These are phyloP conservation scores for Colletotrichum orchidophilum DNA, from an alignment of 2,329 filamentous ascomycete species.

Conservation along the genomic window DNA sequence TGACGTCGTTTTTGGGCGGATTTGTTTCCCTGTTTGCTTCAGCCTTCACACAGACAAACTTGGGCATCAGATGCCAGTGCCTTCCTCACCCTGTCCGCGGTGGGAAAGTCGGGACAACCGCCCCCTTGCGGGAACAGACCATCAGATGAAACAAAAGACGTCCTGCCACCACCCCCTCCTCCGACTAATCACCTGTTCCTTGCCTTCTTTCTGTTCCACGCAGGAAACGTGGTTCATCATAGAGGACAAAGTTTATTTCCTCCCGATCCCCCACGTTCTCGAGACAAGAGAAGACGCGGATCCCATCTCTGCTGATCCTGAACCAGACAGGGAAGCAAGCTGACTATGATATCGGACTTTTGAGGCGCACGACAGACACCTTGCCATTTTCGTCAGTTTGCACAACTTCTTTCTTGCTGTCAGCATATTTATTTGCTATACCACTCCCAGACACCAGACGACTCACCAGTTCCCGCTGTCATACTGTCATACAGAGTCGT, in stretches of 20 bases:
- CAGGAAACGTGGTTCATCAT: background rate
- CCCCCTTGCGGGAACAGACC: conserved; percentile 13
- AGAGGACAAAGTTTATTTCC: conserved; percentile 1
- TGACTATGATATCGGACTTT: conserved; percentile 1
- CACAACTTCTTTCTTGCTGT: background rate
- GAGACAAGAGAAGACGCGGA: background rate
- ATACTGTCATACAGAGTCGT: background rate
- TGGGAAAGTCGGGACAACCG: background rate
- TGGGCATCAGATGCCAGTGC: conserved; percentile 13
- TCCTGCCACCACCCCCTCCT: background rate
- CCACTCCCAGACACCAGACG: background rate
- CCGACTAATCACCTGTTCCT: background rate
- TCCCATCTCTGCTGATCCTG: conserved; percentile 11
- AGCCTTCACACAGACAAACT: background rate
- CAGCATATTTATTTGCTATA: background rate
- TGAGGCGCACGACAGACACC: background rate
- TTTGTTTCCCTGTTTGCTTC: background rate
- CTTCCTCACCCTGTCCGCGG: background rate
- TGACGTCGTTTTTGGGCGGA: conserved; percentile 6
- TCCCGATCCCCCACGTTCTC: background rate
- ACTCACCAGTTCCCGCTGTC: background rate
- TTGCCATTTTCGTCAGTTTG: background rate
- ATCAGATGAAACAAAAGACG: conserved; percentile 31
- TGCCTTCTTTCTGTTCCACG: background rate
- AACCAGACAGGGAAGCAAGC: conserved; percentile 22